Evolutionary conservation across 352 stramenopile genomes (phyloP).

Genomic region (Phytophthora foliorum): DNA sequence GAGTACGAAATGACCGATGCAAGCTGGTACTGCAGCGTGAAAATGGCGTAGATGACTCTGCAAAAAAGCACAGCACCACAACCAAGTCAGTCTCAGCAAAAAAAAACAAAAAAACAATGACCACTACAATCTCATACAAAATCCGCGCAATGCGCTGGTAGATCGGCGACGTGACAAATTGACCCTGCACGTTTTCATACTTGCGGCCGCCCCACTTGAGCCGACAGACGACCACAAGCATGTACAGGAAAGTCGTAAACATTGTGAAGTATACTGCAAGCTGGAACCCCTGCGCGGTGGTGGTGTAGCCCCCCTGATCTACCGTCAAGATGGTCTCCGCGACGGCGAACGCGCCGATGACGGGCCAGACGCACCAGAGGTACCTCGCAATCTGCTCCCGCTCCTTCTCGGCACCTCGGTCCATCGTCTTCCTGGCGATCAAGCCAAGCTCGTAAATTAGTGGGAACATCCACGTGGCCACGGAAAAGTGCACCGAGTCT

Average conservation of each 20-base stretch:
- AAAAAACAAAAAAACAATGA: background rate
- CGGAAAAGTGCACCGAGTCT: slow-evolving; percentile 43
- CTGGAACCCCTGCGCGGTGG: slow-evolving; percentile 45
- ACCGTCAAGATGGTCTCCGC: slow-evolving; percentile 38
- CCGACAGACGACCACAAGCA: slow-evolving; percentile 41
- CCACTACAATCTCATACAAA: slow-evolving; percentile 37
- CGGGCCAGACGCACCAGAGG: slow-evolving; percentile 32
- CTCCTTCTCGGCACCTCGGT: slow-evolving; percentile 50
- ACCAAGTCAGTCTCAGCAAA: background rate
- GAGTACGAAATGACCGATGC: slow-evolving; percentile 54
- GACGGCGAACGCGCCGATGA: slow-evolving; percentile 35
- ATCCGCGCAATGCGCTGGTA: slow-evolving; percentile 70
- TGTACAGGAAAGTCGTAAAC: slow-evolving; percentile 52
- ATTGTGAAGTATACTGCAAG: slow-evolving; percentile 54
- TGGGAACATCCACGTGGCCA: slow-evolving; percentile 52
- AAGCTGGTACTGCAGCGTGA: slow-evolving; percentile 63
- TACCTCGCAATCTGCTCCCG: slow-evolving; percentile 40
- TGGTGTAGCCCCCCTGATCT: slow-evolving; percentile 47
- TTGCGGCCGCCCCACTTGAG: slow-evolving; percentile 62
- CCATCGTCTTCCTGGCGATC: slow-evolving; percentile 54
- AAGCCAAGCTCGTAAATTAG: slow-evolving; percentile 48
- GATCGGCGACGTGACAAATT: slow-evolving; percentile 62
- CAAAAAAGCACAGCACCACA: slow-evolving; percentile 4
- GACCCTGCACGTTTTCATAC: slow-evolving; percentile 65
- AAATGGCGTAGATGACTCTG: slow-evolving; percentile 57